Evolutionary conservation across 768 basidiomycete species (phyloP), one percentile per base, ranked within the genome.

Genomic region (Kwoniella dejecticola): DNA sequence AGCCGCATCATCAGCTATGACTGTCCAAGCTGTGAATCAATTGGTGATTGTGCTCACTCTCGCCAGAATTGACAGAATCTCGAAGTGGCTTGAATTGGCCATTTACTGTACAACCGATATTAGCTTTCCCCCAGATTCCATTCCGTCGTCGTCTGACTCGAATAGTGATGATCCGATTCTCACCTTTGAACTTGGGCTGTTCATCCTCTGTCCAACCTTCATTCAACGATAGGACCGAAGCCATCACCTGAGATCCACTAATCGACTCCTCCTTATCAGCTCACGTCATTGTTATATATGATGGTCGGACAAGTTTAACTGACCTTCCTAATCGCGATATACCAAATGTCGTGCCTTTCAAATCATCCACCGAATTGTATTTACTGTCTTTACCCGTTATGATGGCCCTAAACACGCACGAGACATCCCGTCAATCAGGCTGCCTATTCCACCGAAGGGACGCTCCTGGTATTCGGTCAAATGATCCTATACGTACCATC

Each of bases 171-270:
- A n/a, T n/a, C n/a, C n/a, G n/a, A n/a, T n/a, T n/a, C n/a, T n/a
- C n/a, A 88, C 92, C 85, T 82, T 88, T 82, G 76, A 91, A 95
- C 71, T 79, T 68, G 13, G 74, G 75, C 36, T 68, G 64, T 84
- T 77, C 75, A 15, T 48, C 62, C 40, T 63, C 70, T 69, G 80
- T 81, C 93, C 93, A 96, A 15, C 87, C 87, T 74, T 95, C 85
- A 65, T 94, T 88, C 30, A 90, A 80, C 3, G 90, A 90, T 89
- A 96, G 90, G 24, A 96, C 91, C 66, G 88, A 90, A 2, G 92
- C 94, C 93, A 98, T 97, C 12, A 70, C 69, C 42, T 70, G 69
- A 15, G 69, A 70, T 30, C 69, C 69, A 47, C 69, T 69, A 42
- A 12, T 6, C 17, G 24, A 10, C 4, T 31, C 0, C 3, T 26